Conservation (phyloP, 179 eudicot genomes). For the Monotropa hypopitys region DNA sequence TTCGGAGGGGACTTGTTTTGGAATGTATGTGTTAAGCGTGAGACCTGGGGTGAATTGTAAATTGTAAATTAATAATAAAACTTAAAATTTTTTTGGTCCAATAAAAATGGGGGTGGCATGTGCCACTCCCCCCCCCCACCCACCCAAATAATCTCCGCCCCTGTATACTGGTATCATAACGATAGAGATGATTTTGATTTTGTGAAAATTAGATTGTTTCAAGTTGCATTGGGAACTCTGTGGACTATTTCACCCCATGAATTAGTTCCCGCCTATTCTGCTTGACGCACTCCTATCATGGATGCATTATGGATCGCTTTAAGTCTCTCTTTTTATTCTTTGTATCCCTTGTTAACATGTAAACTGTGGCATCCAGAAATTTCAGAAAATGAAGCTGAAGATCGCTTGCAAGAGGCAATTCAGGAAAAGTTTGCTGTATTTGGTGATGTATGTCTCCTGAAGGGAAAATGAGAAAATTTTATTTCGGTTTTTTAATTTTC, state of each 20-base stretch:
- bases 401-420: constrained; percentile 82
- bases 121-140: too few species aligned
- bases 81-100: too few species aligned
- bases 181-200: neutral
- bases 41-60: too few species aligned
- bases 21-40: too few species aligned
- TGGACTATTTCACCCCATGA: neutral
- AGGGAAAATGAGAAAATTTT: neutral
- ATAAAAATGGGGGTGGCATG: too few species aligned
- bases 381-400: constrained; percentile 95
- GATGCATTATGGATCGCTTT: constrained; percentile 2
- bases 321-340: neutral
- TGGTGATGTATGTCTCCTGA: constrained; percentile 62
- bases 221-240: neutral
- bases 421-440: constrained; percentile 87
- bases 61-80: too few species aligned
- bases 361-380: constrained; percentile 45
- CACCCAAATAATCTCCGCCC: too few species aligned
- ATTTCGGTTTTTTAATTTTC: neutral
- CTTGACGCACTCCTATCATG: neutral
- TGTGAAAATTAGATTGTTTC: neutral
- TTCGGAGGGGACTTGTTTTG: too few species aligned
- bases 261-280: neutral
- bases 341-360: neutral
- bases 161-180: neutral